phyloP scores from a whole-genome alignment of 257 asterid species.

The Apocynum venetum region DNA sequence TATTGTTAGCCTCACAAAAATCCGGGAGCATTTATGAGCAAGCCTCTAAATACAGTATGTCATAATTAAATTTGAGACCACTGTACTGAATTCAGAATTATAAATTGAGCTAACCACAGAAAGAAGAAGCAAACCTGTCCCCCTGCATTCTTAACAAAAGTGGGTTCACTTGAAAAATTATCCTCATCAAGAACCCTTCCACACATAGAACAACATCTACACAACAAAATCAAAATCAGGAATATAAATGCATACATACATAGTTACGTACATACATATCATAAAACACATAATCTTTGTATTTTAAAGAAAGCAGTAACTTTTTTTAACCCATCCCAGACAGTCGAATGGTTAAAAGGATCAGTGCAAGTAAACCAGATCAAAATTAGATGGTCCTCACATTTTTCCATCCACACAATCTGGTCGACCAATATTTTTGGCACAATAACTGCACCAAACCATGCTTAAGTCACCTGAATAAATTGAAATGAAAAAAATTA shows the following conservation, averaged over 20 bases:
- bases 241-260: neutral
- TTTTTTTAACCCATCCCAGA: neutral
- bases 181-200: constrained; percentile 66
- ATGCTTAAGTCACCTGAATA: constrained; percentile 28
- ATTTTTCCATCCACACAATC: constrained; percentile 36
- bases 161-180: constrained; percentile 45
- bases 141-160: constrained; percentile 48
- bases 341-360: neutral
- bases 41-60: neutral
- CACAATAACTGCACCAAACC: constrained; percentile 52
- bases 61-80: neutral
- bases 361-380: neutral
- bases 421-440: constrained; percentile 24
- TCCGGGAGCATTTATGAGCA: neutral
- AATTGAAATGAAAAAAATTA: neutral
- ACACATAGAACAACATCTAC: constrained; percentile 63
- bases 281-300: neutral
- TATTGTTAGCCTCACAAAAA: neutral
- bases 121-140: constrained; percentile 52
- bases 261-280: no score
- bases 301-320: neutral
- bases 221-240: neutral
- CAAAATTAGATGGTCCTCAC: constrained; percentile 29
- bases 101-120: neutral
- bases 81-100: neutral